Conservation (phyloP, 495 filamentous ascomycete genomes). For the Tirmania nivea region DNA sequence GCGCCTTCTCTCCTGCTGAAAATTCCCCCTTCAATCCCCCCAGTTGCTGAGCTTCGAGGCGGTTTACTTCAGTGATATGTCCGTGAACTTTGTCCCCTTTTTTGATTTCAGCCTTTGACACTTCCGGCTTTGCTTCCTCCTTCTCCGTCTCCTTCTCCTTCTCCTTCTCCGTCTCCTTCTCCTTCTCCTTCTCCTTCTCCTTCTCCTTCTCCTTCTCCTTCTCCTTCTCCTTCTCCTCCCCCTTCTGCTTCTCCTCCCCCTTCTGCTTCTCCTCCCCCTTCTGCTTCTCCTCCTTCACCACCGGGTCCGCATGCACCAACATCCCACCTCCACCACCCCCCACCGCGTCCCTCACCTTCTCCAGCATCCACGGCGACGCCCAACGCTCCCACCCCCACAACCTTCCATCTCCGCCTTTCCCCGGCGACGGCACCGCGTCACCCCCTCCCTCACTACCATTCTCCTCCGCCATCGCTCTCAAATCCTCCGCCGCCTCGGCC, state of each 20-base stretch:
- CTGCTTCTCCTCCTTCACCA: conserved; percentile 38
- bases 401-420: conserved; percentile 7
- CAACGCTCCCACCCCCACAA: conserved; percentile 21
- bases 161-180: conserved; percentile 3
- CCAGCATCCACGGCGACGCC: conserved; percentile 32
- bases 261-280: conserved; percentile 15
- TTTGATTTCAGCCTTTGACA: not conserved
- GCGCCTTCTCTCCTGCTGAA: too few species aligned
- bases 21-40: too few species aligned
- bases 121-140: not conserved
- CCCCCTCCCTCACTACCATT: too few species aligned
- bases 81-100: too few species aligned
- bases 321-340: conserved; percentile 64
- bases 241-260: conserved; percentile 3
- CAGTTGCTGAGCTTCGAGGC: too few species aligned
- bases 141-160: conserved; percentile 8
- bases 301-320: conserved; percentile 66
- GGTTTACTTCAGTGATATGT: too few species aligned
- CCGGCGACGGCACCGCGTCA: not conserved
- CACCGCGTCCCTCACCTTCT: conserved; percentile 48
- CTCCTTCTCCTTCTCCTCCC: conserved; percentile 7
- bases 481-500: too few species aligned
- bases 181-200: conserved; percentile 13
- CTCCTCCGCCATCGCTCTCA: too few species aligned
- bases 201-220: conserved; percentile 26